Evolutionary conservation across 495 filamentous ascomycete genomes (phyloP).

Genomic region (Aspergillus sclerotioniger): DNA sequence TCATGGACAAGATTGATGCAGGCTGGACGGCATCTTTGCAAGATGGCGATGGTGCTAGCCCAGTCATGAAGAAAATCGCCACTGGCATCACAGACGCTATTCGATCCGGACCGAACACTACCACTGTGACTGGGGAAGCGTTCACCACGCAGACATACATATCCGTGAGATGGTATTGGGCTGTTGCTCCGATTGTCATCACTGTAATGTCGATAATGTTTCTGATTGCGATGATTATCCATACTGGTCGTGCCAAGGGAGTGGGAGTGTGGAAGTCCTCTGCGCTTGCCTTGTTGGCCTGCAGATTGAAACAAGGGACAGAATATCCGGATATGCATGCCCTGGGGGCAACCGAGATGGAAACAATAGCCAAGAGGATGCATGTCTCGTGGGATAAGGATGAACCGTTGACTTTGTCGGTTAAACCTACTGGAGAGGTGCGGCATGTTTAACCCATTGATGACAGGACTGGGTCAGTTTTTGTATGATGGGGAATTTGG

Average conservation of each 20-base stretch:
- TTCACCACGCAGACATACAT: background rate
- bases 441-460: too few relatives aligned
- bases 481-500: too few relatives aligned
- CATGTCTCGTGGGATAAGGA: background rate
- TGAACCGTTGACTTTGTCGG: background rate
- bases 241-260: background rate
- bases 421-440: too few relatives aligned
- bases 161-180: background rate
- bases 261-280: background rate
- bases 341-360: background rate
- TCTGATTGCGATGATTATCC: background rate
- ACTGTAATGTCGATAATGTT: background rate
- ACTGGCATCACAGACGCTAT: background rate
- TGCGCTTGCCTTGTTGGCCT: background rate
- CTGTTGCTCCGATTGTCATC: background rate
- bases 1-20: background rate
- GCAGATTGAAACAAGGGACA: background rate
- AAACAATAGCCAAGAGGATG: background rate
- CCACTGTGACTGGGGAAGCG: background rate
- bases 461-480: too few relatives aligned
- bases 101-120: background rate
- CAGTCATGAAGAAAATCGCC: background rate
- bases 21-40: background rate
- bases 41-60: background rate
- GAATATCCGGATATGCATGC: background rate